Conservation (phyloP, 2,329 filamentous ascomycete genomes). For the Sporothrix sp. region DNA sequence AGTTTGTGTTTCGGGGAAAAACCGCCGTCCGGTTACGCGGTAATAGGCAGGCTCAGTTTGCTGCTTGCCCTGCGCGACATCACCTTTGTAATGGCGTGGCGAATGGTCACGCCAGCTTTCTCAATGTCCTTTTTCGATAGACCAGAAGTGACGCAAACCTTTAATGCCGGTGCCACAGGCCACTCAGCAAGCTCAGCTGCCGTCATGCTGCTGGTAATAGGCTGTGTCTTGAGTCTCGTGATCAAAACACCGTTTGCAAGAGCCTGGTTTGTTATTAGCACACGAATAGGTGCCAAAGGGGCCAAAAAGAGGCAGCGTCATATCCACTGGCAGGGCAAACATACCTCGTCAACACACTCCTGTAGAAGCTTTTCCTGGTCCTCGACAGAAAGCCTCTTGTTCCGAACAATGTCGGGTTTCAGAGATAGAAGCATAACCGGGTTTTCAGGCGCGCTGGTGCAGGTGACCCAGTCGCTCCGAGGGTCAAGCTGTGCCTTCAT, state of each 20-base stretch:
- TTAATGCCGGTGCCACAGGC: constrained; percentile 69
- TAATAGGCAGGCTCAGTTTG: constrained; percentile 18
- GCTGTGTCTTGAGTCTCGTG: constrained; percentile 72
- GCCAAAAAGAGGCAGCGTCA: too few relatives aligned
- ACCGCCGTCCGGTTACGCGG: constrained; percentile 8
- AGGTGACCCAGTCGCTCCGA: constrained; percentile 83
- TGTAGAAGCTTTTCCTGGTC: constrained; percentile 81
- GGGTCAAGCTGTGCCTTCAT: constrained; percentile 86
- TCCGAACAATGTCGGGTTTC: constrained; percentile 70
- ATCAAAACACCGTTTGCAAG: constrained; percentile 84
- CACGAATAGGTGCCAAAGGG: too few relatives aligned
- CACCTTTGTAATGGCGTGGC: constrained; percentile 90
- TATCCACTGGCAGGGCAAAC: constrained; percentile 22
- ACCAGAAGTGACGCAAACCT: constrained; percentile 81
- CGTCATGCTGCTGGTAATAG: constrained; percentile 52
- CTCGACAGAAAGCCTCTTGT: constrained; percentile 54
- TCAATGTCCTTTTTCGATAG: constrained; percentile 92
- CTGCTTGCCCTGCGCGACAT: constrained; percentile 50
- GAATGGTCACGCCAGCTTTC: constrained; percentile 77
- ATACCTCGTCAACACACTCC: constrained; percentile 93
- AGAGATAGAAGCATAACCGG: constrained; percentile 76
- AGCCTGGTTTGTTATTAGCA: constrained; percentile 41
- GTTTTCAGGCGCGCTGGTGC: constrained; percentile 73
- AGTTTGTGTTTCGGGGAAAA: too few relatives aligned
- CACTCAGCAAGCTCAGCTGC: constrained; percentile 60